A percentile compares a stretch with the other conserved stretches of the same genome.
These are phyloP conservation scores for Aureobasidium sp. DNA, from an alignment of 2,329 filamentous ascomycete species.

Conservation along the genomic window DNA sequence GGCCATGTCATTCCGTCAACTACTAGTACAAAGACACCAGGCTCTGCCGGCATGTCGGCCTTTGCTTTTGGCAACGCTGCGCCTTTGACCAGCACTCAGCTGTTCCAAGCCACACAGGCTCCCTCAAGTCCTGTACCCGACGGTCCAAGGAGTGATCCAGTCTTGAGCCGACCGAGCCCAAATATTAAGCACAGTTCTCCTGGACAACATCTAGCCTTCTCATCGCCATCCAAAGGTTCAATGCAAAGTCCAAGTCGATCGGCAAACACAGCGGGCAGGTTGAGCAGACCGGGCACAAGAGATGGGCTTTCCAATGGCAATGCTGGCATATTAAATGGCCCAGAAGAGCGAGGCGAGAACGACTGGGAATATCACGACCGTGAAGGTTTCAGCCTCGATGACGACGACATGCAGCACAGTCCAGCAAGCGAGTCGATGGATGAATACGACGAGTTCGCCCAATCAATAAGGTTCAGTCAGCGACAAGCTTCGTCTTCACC, in stretches of 20 bases:
- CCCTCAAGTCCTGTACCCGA: slow-evolving; percentile 37
- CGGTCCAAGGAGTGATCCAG: slow-evolving; percentile 35
- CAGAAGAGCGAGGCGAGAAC: slow-evolving; percentile 3
- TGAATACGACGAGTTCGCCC: slow-evolving; percentile 33
- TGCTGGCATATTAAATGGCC: background rate
- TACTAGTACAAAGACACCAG: slow-evolving; percentile 37
- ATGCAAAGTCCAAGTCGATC: slow-evolving; percentile 23
- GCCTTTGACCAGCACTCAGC: slow-evolving; percentile 39
- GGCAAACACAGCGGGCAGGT: background rate
- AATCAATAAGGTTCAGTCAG: slow-evolving; percentile 30
- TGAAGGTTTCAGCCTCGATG: slow-evolving; percentile 18
- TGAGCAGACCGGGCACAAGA: slow-evolving; percentile 14
- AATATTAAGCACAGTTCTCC: slow-evolving; percentile 31
- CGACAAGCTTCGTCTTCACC: slow-evolving; percentile 5
- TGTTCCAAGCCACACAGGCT: slow-evolving; percentile 41
- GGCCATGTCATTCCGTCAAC: slow-evolving; percentile 37
- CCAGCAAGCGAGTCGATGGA: slow-evolving; percentile 23
- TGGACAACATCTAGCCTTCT: slow-evolving; percentile 21
- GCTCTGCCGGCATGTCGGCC: slow-evolving; percentile 25
- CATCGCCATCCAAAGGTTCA: slow-evolving; percentile 16
- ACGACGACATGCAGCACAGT: slow-evolving; percentile 7
- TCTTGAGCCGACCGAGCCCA: slow-evolving; percentile 41
- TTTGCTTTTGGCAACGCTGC: slow-evolving; percentile 30
- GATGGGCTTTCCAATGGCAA: slow-evolving; percentile 16
- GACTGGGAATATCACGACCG: slow-evolving; percentile 17